Evolutionary conservation across 2,329 filamentous ascomycete genomes (phyloP).

Genomic region (Fusarium graminum): DNA sequence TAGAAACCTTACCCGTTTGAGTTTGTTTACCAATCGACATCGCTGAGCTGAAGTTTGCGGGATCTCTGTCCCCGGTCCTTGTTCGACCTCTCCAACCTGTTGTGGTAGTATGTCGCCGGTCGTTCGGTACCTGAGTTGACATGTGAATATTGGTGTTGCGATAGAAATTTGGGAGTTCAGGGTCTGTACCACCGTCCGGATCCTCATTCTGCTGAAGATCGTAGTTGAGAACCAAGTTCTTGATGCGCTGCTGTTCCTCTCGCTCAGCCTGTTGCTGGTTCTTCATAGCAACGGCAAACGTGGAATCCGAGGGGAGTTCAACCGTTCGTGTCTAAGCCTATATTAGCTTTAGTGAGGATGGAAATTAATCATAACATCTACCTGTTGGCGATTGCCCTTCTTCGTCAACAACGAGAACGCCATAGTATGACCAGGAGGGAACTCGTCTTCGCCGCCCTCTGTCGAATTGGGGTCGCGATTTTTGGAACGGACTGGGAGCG

Average conservation of each 20-base stretch:
- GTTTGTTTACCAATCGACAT: slow-evolving; percentile 89
- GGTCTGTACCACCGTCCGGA: slow-evolving; percentile 73
- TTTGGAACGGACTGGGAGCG: slow-evolving; percentile 86
- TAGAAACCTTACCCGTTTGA: slow-evolving; percentile 31
- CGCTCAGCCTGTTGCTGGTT: slow-evolving; percentile 94
- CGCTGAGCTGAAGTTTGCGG: slow-evolving; percentile 92
- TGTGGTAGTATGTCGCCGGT: slow-evolving; percentile 62
- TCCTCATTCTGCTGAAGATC: slow-evolving; percentile 89
- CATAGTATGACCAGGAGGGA: slow-evolving; percentile 72
- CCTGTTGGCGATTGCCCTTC: slow-evolving; percentile 94
- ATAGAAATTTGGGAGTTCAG: slow-evolving; percentile 26
- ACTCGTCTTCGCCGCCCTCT: slow-evolving; percentile 46
- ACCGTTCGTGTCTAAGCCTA: slow-evolving; percentile 82
- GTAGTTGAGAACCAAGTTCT: slow-evolving; percentile 96
- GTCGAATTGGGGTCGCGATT: slow-evolving; percentile 67
- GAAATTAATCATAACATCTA: slow-evolving; percentile 51
- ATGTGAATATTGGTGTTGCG: slow-evolving; percentile 63
- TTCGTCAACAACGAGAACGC: slow-evolving; percentile 97
- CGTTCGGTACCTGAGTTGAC: slow-evolving; percentile 64
- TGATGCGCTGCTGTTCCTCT: slow-evolving; percentile 98
- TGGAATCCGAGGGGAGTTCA: slow-evolving; percentile 89
- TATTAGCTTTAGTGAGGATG: slow-evolving; percentile 22
- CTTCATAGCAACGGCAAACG: slow-evolving; percentile 95
- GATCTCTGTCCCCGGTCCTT: slow-evolving; percentile 83
- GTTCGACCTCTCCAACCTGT: slow-evolving; percentile 67